Conservation (phyloP, 1,139 yeast genomes). For the Entelexis sorbosivorans region DNA sequence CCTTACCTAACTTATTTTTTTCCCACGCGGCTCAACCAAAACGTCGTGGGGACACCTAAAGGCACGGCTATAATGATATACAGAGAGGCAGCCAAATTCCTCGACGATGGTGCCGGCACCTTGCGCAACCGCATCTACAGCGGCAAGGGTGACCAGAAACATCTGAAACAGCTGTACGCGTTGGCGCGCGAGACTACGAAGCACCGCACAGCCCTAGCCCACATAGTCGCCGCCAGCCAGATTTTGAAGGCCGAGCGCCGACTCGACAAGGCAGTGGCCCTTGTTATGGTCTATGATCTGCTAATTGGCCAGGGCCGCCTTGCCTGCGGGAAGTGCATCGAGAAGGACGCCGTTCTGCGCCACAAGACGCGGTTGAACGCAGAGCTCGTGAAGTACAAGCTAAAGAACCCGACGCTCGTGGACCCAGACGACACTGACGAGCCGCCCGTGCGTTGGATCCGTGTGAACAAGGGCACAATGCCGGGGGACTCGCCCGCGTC, state of each 20-base stretch:
- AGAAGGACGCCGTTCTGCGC: conserved; percentile 67
- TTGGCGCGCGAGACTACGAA: conserved; percentile 65
- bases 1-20: conserved; percentile 1
- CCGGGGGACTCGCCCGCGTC: conserved; percentile 6
- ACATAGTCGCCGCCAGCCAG: conserved; percentile 55
- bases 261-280: conserved; percentile 40
- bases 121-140: conserved; percentile 55
- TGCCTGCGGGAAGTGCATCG: conserved; percentile 78
- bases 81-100: conserved; percentile 32
- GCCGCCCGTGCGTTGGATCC: conserved; percentile 80
- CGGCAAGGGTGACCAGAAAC: conserved; percentile 33
- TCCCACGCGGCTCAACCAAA: not conserved
- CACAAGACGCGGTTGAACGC: conserved; percentile 74
- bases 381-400: conserved; percentile 65
- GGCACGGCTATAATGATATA: conserved; percentile 27
- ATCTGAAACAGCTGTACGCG: conserved; percentile 79
- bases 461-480: conserved; percentile 36
- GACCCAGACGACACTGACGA: conserved; percentile 24
- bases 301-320: conserved; percentile 71
- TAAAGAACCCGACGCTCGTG: conserved; percentile 43
- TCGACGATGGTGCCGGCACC: conserved; percentile 44
- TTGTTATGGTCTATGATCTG: conserved; percentile 69
- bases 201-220: conserved; percentile 50
- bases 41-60: not conserved
- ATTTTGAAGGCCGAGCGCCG: conserved; percentile 42